A percentile compares a stretch with the other conserved stretches of the same genome.
These are phyloP conservation scores for Cucumis hystrix DNA, from an alignment of 306 rosid genomes.

Conservation along the genomic window DNA sequence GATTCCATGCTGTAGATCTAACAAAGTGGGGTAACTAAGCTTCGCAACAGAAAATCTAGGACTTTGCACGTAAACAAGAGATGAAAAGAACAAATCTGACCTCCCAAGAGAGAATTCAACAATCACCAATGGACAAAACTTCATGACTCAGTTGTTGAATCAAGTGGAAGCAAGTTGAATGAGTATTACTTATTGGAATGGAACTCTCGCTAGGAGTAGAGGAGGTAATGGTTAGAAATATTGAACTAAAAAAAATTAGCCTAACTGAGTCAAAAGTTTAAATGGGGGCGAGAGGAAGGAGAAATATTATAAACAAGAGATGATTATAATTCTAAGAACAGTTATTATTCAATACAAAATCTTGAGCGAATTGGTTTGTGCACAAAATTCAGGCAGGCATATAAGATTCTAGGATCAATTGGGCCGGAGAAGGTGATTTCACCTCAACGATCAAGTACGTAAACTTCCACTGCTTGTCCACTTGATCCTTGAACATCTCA, in stretches of 20 bases:
- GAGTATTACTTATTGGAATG: slow-evolving; percentile 1
- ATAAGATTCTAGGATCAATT: slow-evolving; percentile 79
- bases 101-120: background rate
- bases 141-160: background rate
- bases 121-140: background rate
- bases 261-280: background rate
- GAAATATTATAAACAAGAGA: slow-evolving; percentile 4
- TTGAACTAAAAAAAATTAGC: background rate
- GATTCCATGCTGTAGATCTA: background rate
- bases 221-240: background rate
- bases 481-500: slow-evolving; percentile 75
- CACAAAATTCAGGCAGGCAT: slow-evolving; percentile 38
- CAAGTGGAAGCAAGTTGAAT: background rate
- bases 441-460: slow-evolving; percentile 80
- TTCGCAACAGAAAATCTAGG: background rate
- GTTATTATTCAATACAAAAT: slow-evolving; percentile 17
- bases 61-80: background rate
- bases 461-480: slow-evolving; percentile 67
- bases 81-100: background rate
- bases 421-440: slow-evolving; percentile 61
- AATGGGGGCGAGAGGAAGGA: background rate
- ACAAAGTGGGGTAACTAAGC: too few relatives aligned
- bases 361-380: slow-evolving; percentile 14
- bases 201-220: background rate
- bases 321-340: background rate